Evolutionary conservation across 306 rosid species (phyloP).

Genomic region (Fragaria vesca): DNA sequence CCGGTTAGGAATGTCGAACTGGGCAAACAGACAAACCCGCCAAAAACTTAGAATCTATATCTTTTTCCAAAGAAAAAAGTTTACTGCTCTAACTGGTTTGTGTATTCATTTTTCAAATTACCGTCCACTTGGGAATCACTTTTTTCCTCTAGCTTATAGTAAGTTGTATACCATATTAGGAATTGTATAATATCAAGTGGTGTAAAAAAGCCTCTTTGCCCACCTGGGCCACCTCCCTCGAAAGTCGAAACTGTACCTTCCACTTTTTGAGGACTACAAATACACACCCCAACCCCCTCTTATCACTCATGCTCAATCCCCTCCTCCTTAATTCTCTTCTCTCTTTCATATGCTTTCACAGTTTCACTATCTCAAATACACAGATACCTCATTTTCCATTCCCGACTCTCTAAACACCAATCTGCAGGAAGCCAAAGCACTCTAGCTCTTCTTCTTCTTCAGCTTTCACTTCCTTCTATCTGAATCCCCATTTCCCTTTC

Average conservation of each 20-base stretch:
- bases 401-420: background rate
- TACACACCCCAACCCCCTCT: slow-evolving; percentile 44
- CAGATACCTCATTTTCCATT: slow-evolving; percentile 4
- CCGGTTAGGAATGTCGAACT: too few species aligned
- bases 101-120: background rate
- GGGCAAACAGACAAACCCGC: too few species aligned
- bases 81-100: too few species aligned
- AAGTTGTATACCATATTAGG: slow-evolving; percentile 33
- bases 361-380: slow-evolving; percentile 12
- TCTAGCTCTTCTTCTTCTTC: slow-evolving; percentile 2
- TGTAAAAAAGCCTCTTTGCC: slow-evolving; percentile 26
- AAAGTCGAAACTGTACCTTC: slow-evolving; percentile 26
- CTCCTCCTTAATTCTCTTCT: slow-evolving; percentile 10
- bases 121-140: background rate
- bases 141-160: slow-evolving; percentile 3
- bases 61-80: too few species aligned
- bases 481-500: background rate
- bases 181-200: slow-evolving; percentile 58
- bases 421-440: background rate
- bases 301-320: slow-evolving; percentile 43
- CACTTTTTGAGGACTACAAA: slow-evolving; percentile 72
- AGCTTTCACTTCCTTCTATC: slow-evolving; percentile 6
- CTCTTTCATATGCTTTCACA: background rate
- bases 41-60: too few species aligned
- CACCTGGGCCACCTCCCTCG: slow-evolving; percentile 21